These are phyloP conservation scores for Pilasporangium apinafurcum DNA, from an alignment of 352 stramenopile species.

Conservation along the genomic window DNA sequence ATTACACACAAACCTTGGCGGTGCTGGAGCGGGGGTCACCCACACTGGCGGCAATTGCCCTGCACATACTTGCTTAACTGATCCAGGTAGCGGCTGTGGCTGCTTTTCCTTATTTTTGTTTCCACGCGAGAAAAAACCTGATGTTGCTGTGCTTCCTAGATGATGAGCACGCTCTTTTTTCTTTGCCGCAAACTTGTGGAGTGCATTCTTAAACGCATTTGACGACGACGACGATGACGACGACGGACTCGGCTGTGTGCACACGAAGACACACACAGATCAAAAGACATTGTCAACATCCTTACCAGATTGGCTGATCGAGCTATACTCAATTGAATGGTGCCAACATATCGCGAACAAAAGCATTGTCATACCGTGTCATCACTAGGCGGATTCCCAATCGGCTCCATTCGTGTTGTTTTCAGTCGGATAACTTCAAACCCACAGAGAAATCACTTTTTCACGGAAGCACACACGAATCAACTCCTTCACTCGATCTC, in stretches of 20 bases:
- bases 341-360: no score
- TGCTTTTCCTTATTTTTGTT: slow-evolving; percentile 21
- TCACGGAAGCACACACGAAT: no score
- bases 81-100: slow-evolving; percentile 50
- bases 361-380: slow-evolving; percentile 3
- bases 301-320: no score
- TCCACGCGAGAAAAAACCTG: slow-evolving; percentile 61
- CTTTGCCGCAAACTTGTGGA: slow-evolving; percentile 82
- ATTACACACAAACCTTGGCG: slow-evolving; percentile 20
- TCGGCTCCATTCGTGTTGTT: slow-evolving; percentile 1
- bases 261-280: not conserved
- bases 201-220: slow-evolving; percentile 68
- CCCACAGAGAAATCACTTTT: no score
- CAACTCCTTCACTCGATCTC: no score
- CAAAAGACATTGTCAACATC: no score
- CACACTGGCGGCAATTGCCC: slow-evolving; percentile 74
- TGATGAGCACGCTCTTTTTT: slow-evolving; percentile 45
- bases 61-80: slow-evolving; percentile 65
- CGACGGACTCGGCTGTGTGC: slow-evolving; percentile 16
- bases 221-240: slow-evolving; percentile 22
- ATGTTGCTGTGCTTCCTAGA: slow-evolving; percentile 36
- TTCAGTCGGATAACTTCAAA: not conserved
- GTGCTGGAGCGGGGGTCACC: slow-evolving; percentile 52
- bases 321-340: no score
- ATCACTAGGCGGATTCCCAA: slow-evolving; percentile 1